Evolutionary conservation across 257 asterid genomes (phyloP).

Genomic region (Rauvolfia tetraphylla): DNA sequence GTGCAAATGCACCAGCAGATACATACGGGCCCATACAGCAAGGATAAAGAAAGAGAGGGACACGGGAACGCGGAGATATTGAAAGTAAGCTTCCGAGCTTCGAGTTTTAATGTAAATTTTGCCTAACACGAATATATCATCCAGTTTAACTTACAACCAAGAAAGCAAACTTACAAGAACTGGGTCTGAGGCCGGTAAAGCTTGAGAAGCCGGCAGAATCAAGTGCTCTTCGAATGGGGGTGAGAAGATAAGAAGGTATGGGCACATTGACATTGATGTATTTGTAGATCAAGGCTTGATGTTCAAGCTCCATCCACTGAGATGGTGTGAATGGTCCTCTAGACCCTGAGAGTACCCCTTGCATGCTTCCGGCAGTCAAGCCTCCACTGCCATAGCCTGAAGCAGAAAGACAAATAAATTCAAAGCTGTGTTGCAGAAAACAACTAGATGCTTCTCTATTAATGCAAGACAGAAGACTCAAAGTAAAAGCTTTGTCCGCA

Average conservation of each 20-base stretch:
- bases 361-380: conserved; percentile 41
- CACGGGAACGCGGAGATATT: neutral
- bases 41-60: too few relatives aligned
- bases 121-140: neutral
- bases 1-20: neutral
- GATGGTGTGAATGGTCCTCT: conserved; percentile 38
- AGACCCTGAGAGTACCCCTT: conserved; percentile 35
- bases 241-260: conserved; percentile 32
- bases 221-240: conserved; percentile 34
- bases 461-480: too few relatives aligned
- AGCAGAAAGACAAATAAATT: conserved; percentile 7
- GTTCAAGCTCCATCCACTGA: conserved; percentile 41
- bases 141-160: neutral
- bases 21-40: too few relatives aligned
- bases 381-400: conserved; percentile 48
- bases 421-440: neutral
- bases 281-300: conserved; percentile 40
- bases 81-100: neutral
- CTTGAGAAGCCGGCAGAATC: conserved; percentile 33
- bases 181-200: conserved; percentile 28
- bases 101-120: neutral
- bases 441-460: conserved; percentile 1
- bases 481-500: conserved; percentile 9
- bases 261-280: conserved; percentile 34
- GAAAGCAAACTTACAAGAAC: conserved; percentile 22